A percentile compares a stretch with the other conserved stretches of the same genome.
Conservation (phyloP, 2,329 filamentous ascomycete species). For the Alternaria incomplexa region DNA sequence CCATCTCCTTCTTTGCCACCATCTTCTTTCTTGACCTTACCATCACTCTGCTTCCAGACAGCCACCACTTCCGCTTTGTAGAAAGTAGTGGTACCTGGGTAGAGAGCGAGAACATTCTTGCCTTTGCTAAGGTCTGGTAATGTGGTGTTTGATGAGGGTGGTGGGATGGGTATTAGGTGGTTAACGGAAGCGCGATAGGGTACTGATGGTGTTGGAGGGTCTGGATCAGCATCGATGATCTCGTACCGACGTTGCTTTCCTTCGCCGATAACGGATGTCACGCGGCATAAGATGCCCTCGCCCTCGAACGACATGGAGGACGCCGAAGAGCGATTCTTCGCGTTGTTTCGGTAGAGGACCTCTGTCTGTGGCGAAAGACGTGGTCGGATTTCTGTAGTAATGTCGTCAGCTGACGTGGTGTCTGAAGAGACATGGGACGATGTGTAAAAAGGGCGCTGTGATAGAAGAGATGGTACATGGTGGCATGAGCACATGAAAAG, state of each 20-base stretch:
- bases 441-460: background rate
- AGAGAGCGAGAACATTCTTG: constrained; percentile 56
- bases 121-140: constrained; percentile 51
- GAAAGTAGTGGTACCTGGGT: constrained; percentile 61
- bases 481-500: constrained; percentile 11
- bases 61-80: constrained; percentile 59
- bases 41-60: constrained; percentile 45
- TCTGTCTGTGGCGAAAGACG: constrained; percentile 52
- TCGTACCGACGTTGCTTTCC: constrained; percentile 61
- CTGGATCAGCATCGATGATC: constrained; percentile 58
- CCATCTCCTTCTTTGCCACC: constrained; percentile 51
- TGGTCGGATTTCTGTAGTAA: constrained; percentile 25
- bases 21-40: constrained; percentile 48
- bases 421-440: background rate
- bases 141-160: constrained; percentile 48
- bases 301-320: constrained; percentile 48
- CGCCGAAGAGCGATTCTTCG: constrained; percentile 43
- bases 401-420: background rate
- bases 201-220: constrained; percentile 45
- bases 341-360: constrained; percentile 59
- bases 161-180: constrained; percentile 54
- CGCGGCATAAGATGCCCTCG: constrained; percentile 59
- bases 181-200: constrained; percentile 56
- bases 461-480: constrained; percentile 5
- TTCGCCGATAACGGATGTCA: constrained; percentile 60